phyloP scores from a whole-genome alignment of 1,139 yeast species.

The Wickerhamomyces sp. region DNA sequence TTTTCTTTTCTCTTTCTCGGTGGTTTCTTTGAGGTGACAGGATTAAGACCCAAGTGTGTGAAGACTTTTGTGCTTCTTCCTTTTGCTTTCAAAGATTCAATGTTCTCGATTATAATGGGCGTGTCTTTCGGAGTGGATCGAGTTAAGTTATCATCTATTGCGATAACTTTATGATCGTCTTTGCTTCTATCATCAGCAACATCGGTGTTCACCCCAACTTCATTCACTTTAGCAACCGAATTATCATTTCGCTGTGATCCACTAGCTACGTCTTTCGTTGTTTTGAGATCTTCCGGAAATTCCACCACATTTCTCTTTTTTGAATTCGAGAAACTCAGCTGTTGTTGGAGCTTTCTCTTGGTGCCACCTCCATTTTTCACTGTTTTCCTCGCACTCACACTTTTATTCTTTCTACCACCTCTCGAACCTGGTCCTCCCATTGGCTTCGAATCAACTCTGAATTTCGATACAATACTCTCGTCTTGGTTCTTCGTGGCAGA shows the following conservation, averaged over 20 bases:
- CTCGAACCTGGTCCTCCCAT: conserved; percentile 24
- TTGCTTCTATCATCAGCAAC: not conserved
- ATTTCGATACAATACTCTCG: conserved; percentile 19
- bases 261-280: too few relatives aligned
- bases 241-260: not conserved
- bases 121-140: not conserved
- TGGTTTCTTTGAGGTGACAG: not conserved
- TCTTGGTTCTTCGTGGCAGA: conserved; percentile 16
- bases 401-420: conserved; percentile 17
- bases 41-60: not conserved
- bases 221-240: not conserved
- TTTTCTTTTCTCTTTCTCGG: conserved; percentile 15
- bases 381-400: not conserved
- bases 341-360: conserved; percentile 8
- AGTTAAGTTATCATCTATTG: not conserved
- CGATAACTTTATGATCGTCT: not conserved
- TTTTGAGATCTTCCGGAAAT: not conserved
- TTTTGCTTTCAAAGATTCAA: conserved; percentile 14
- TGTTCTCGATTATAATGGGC: conserved; percentile 14
- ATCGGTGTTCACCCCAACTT: not conserved
- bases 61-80: conserved; percentile 12
- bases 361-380: not conserved
- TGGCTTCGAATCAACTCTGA: conserved; percentile 22
- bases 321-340: conserved; percentile 4
- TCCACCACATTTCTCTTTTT: conserved; percentile 1